Evolutionary conservation across 148 eudicot genomes (phyloP).

Genomic region (Rhododendron molle): DNA sequence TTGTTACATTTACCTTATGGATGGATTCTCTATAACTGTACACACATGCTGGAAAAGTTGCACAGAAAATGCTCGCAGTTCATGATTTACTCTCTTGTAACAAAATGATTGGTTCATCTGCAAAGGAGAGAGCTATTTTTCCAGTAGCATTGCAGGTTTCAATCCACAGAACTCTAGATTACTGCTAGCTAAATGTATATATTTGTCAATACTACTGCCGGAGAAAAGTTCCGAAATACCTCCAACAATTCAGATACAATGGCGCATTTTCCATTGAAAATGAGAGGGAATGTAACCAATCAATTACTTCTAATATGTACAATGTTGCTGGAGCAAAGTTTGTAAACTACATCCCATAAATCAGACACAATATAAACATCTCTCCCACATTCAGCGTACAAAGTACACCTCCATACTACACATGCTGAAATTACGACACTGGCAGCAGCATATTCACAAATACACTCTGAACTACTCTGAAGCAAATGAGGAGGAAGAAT

Average conservation of each 20-base stretch:
- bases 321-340: background rate
- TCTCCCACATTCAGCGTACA: background rate
- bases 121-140: background rate
- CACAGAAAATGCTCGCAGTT: background rate
- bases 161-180: background rate
- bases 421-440: slow-evolving; percentile 10
- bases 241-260: background rate
- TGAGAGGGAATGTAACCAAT: background rate
- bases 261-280: background rate
- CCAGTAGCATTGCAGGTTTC: background rate
- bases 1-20: background rate
- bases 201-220: background rate
- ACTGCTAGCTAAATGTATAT: background rate
- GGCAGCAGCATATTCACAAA: slow-evolving; percentile 21
- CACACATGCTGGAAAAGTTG: background rate
- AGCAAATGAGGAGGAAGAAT: background rate
- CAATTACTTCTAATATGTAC: background rate
- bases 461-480: background rate
- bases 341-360: background rate
- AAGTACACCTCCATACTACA: background rate
- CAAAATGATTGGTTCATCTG: background rate
- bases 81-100: background rate
- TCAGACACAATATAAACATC: background rate
- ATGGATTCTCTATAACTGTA: background rate
- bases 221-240: background rate